phyloP scores from a whole-genome alignment of 2,329 filamentous ascomycete genomes.

The Thelonectria blattea region DNA sequence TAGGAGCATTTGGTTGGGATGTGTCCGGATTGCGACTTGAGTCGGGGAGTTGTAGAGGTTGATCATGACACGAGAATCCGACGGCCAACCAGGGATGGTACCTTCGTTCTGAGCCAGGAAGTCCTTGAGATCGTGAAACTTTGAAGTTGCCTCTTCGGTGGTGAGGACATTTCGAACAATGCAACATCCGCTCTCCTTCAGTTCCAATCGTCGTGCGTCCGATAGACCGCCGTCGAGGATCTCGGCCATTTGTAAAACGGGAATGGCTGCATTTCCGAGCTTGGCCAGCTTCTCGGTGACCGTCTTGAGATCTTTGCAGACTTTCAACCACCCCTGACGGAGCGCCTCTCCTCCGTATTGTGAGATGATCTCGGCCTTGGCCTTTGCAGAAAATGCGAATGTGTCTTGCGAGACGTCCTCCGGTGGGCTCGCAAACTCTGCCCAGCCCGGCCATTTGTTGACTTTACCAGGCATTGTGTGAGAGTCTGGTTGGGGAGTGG shows the following conservation, averaged over 20 bases:
- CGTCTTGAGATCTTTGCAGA: slow-evolving; percentile 44
- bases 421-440: slow-evolving; percentile 27
- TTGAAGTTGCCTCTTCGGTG: slow-evolving; percentile 26
- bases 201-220: slow-evolving; percentile 29
- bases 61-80: slow-evolving; percentile 46
- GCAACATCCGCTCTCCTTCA: slow-evolving; percentile 37
- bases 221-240: slow-evolving; percentile 31
- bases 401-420: slow-evolving; percentile 10
- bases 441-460: slow-evolving; percentile 31
- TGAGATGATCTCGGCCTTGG: slow-evolving; percentile 44
- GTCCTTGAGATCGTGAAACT: slow-evolving; percentile 41
- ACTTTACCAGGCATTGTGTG: neutral
- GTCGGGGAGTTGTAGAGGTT: slow-evolving; percentile 47
- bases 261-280: slow-evolving; percentile 43
- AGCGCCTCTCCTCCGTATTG: slow-evolving; percentile 46
- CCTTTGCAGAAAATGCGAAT: slow-evolving; percentile 7
- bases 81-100: slow-evolving; percentile 43
- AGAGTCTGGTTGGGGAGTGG: neutral
- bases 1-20: slow-evolving; percentile 45
- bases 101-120: slow-evolving; percentile 43
- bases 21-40: slow-evolving; percentile 45
- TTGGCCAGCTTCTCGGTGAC: slow-evolving; percentile 45
- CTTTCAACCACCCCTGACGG: slow-evolving; percentile 45
- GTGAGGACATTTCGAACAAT: slow-evolving; percentile 33
- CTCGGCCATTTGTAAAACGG: slow-evolving; percentile 38